Conservation (phyloP, 2,329 filamentous ascomycete species). For the Escovopsis sp. region DNA sequence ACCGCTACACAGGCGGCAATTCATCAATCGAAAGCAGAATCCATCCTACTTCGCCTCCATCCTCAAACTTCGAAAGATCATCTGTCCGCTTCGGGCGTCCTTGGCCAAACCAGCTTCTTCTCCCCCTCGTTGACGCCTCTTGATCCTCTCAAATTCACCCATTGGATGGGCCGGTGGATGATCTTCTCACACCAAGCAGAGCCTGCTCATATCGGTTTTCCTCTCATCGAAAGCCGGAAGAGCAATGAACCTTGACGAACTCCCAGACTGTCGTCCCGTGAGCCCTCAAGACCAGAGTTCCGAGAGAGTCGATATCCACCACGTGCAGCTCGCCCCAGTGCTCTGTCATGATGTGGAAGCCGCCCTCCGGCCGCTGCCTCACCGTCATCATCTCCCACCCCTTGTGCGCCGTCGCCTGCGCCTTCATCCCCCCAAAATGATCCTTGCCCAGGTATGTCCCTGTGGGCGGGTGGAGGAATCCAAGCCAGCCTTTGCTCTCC, state of each 20-base stretch:
- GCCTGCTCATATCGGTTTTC: no score
- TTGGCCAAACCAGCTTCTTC: no score
- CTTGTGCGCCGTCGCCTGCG: not conserved
- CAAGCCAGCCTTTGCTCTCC: not conserved
- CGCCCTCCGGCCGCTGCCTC: not conserved
- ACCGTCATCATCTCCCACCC: not conserved
- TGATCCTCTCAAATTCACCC: no score
- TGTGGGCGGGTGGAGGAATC: not conserved
- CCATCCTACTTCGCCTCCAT: no score
- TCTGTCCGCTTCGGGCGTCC: no score
- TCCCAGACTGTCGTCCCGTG: not conserved
- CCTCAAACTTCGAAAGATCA: no score
- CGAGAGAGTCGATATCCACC: not conserved
- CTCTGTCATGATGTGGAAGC: not conserved
- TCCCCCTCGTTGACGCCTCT: no score
- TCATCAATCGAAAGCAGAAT: no score
- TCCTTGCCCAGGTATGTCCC: not conserved
- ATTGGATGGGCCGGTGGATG: no score
- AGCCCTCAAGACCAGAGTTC: not conserved
- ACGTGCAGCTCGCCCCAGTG: not conserved
- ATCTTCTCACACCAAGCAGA: no score
- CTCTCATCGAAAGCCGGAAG: not conserved
- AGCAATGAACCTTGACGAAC: not conserved
- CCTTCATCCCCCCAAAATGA: not conserved
- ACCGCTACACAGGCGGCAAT: no score